Conservation (phyloP, 306 rosid species). For the Purshia tridentata region DNA sequence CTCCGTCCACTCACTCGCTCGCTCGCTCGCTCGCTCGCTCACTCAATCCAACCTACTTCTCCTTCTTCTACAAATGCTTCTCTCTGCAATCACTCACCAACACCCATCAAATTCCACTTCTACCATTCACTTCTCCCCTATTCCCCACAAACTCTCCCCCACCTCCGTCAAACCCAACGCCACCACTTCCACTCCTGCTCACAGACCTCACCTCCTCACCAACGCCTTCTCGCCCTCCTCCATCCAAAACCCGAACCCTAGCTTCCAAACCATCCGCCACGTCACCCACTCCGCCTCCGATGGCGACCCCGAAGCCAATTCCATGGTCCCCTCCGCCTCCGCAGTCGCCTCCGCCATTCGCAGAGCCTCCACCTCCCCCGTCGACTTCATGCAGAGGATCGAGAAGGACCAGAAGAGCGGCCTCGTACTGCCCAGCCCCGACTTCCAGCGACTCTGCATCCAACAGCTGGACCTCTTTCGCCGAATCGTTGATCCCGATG, state of each 20-base stretch:
- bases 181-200: constrained; percentile 4
- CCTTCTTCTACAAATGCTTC: constrained; percentile 34
- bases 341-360: constrained; percentile 76
- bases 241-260: constrained; percentile 45
- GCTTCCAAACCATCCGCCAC: constrained; percentile 38
- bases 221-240: constrained; percentile 32
- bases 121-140: constrained; percentile 13
- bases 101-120: constrained; percentile 26
- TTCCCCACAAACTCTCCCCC: constrained; percentile 28
- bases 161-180: constrained; percentile 6
- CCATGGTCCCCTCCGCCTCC: constrained; percentile 59
- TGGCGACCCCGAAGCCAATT: constrained; percentile 25
- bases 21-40: constrained; percentile 12
- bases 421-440: constrained; percentile 69
- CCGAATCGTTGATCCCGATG: constrained; percentile 61
- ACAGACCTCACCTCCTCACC: constrained; percentile 13
- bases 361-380: constrained; percentile 73
- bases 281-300: constrained; percentile 37
- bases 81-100: constrained; percentile 39
- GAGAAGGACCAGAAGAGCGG: constrained; percentile 46
- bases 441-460: constrained; percentile 68
- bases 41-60: not conserved
- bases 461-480: constrained; percentile 81
- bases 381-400: constrained; percentile 65
- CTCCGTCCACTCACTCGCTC: constrained; percentile 17